phyloP scores from a whole-genome alignment of 768 basidiomycete genomes.

The Austroboletus festivus region DNA sequence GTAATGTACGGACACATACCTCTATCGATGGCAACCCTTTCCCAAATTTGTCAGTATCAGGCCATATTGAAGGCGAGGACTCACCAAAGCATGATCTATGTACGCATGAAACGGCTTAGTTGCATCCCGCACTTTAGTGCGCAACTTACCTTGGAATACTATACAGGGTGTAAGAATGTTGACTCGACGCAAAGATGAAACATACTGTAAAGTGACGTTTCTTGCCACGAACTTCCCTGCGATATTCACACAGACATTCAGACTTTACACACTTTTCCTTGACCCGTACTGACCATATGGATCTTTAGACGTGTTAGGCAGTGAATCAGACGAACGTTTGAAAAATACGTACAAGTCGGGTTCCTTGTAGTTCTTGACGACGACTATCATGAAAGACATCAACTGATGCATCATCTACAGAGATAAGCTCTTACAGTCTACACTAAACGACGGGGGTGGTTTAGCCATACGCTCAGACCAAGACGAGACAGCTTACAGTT shows the following conservation, averaged over 20 bases:
- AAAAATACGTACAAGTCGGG: conserved; percentile 68
- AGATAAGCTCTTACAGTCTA: conserved; percentile 56
- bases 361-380: conserved; percentile 66
- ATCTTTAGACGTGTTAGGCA: conserved; percentile 39
- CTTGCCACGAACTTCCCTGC: conserved; percentile 86
- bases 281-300: conserved; percentile 67
- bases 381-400: conserved; percentile 42
- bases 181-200: conserved; percentile 1
- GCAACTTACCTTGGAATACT: conserved; percentile 75
- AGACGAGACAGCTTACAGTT: conserved; percentile 53
- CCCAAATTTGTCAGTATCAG: conserved; percentile 1
- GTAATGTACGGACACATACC: conserved; percentile 38
- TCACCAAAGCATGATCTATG: conserved; percentile 86
- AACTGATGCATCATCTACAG: not conserved
- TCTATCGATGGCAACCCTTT: conserved; percentile 92
- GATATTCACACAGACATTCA: conserved; percentile 22
- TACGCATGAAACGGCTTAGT: conserved; percentile 6
- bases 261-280: conserved; percentile 23
- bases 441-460: conserved; percentile 36
- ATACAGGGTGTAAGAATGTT: conserved; percentile 4
- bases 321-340: conserved; percentile 1
- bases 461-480: not conserved
- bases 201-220: conserved; percentile 82
- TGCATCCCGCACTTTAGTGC: not conserved
- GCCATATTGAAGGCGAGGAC: conserved; percentile 10